phyloP scores from a whole-genome alignment of 2,329 filamentous ascomycete genomes.

The Paraphaeosphaeria sporulosa region DNA sequence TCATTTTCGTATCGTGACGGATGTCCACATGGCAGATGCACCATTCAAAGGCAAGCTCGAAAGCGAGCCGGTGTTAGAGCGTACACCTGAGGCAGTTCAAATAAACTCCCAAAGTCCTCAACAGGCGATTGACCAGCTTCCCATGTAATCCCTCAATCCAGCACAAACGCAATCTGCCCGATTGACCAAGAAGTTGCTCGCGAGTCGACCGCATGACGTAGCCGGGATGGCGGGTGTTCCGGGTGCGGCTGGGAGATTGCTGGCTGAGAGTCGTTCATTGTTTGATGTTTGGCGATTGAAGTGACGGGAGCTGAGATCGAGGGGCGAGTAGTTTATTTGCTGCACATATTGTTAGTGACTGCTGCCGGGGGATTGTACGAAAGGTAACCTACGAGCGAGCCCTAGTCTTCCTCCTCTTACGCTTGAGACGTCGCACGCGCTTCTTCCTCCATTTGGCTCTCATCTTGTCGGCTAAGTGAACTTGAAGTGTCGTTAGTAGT shows the following conservation, averaged over 20 bases:
- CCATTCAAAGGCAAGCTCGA: constrained; percentile 46
- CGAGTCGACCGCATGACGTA: constrained; percentile 38
- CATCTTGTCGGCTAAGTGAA: constrained; percentile 62
- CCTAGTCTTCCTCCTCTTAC: constrained; percentile 99
- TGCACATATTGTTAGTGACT: constrained; percentile 30
- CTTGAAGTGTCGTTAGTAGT: constrained; percentile 34
- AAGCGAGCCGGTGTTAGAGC: constrained; percentile 49
- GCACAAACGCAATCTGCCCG: constrained; percentile 34
- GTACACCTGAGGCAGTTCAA: constrained; percentile 39
- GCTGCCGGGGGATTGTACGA: neutral
- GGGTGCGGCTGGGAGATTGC: constrained; percentile 31
- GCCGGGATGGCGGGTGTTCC: constrained; percentile 25
- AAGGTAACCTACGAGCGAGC: constrained; percentile 81
- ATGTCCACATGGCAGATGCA: constrained; percentile 45
- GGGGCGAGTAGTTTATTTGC: constrained; percentile 60
- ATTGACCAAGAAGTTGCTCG: constrained; percentile 31
- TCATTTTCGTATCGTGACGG: constrained; percentile 34
- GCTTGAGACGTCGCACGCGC: constrained; percentile 98
- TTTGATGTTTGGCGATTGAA: constrained; percentile 41
- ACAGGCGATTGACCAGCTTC: constrained; percentile 46
- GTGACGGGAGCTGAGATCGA: constrained; percentile 45
- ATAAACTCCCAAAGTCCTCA: constrained; percentile 45
- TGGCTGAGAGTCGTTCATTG: constrained; percentile 34
- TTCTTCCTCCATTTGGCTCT: constrained; percentile 99
- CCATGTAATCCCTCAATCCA: constrained; percentile 35